Conservation (phyloP, 768 basidiomycete genomes). For the Hypsizygus marmoreus region DNA sequence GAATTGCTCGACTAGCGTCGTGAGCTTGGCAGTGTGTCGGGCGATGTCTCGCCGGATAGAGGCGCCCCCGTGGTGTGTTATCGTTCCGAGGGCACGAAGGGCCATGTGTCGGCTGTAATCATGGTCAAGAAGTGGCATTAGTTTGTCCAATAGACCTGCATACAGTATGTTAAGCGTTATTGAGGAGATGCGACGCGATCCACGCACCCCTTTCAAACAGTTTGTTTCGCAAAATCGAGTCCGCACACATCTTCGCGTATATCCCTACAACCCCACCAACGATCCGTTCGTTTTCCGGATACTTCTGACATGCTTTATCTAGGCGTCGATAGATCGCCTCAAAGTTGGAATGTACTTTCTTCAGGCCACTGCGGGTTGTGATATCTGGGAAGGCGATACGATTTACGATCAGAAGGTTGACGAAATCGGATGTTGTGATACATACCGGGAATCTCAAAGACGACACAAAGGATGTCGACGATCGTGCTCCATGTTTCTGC, state of each 20-base stretch:
- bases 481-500: slow-evolving; percentile 51
- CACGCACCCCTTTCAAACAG: slow-evolving; percentile 55
- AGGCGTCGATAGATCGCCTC: slow-evolving; percentile 50
- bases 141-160: slow-evolving; percentile 56
- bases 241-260: slow-evolving; percentile 63
- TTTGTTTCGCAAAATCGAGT: slow-evolving; percentile 60
- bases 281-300: slow-evolving; percentile 46
- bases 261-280: slow-evolving; percentile 61
- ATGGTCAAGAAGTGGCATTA: slow-evolving; percentile 54
- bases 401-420: background rate
- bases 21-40: slow-evolving; percentile 39
- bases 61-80: slow-evolving; percentile 63
- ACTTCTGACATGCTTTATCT: slow-evolving; percentile 47
- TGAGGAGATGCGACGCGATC: background rate
- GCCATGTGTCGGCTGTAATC: slow-evolving; percentile 53
- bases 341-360: slow-evolving; percentile 63
- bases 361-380: slow-evolving; percentile 56
- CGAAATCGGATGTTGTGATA: slow-evolving; percentile 1
- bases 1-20: slow-evolving; percentile 47
- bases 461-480: slow-evolving; percentile 47
- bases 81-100: slow-evolving; percentile 54
- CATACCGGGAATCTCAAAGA: slow-evolving; percentile 58
- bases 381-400: slow-evolving; percentile 42
- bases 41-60: slow-evolving; percentile 55
- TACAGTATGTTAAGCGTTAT: background rate